These are phyloP conservation scores for Loxodes magnus DNA, from an alignment of 73 alveolate genomes.

Conservation along the genomic window DNA sequence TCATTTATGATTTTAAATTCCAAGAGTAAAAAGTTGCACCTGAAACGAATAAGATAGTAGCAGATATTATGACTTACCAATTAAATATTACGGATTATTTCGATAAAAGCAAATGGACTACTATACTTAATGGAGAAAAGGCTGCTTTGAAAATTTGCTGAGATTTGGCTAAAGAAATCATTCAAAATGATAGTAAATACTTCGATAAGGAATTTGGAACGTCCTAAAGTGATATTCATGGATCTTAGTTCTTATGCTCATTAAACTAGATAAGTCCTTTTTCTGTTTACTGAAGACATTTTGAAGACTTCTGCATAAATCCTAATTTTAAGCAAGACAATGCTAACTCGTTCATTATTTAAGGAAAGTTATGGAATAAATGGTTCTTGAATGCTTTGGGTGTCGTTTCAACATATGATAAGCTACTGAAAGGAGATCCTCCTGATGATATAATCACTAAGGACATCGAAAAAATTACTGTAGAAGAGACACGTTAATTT, in stretches of 20 bases:
- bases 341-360: conserved; percentile 26
- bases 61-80: no score
- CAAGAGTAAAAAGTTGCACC: no score
- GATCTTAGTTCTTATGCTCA: conserved; percentile 10
- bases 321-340: conserved; percentile 20
- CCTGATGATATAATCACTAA: no score
- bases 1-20: no score
- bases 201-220: conserved; percentile 34
- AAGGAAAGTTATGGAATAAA: conserved; percentile 90
- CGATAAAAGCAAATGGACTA: no score
- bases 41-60: no score
- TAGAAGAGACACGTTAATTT: no score
- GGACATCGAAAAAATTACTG: no score
- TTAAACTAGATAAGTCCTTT: conserved; percentile 20
- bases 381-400: conserved; percentile 97
- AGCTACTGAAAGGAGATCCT: no score
- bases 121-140: conserved; percentile 27
- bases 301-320: conserved; percentile 13
- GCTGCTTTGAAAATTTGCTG: conserved; percentile 21
- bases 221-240: conserved; percentile 18
- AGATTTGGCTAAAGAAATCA: conserved; percentile 13
- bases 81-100: no score
- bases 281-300: conserved; percentile 25
- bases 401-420: conserved; percentile 93
- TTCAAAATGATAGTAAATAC: conserved; percentile 29